These are phyloP conservation scores for Kluyveromyces dobzhanskii DNA, from an alignment of 805 yeast genomes.

Conservation along the genomic window DNA sequence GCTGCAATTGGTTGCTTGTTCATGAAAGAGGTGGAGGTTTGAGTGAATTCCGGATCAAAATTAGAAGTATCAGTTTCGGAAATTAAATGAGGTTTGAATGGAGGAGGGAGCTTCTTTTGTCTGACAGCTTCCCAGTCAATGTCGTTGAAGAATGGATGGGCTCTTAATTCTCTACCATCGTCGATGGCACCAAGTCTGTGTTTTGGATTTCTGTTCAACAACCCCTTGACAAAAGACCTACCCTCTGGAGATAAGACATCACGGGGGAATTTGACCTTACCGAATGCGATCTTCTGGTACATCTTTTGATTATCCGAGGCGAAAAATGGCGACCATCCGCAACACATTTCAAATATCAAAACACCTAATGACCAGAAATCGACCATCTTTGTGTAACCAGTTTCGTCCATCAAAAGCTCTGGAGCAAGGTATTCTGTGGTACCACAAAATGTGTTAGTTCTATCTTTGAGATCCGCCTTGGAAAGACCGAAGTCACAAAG, in stretches of 20 bases:
- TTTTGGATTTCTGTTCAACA: constrained; percentile 89
- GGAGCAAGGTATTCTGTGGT: constrained; percentile 98
- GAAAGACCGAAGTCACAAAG: constrained; percentile 95
- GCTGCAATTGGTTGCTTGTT: constrained; percentile 48
- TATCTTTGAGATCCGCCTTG: constrained; percentile 81
- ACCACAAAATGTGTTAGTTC: constrained; percentile 96
- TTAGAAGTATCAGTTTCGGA: constrained; percentile 93
- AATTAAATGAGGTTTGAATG: constrained; percentile 87
- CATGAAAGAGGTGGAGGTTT: constrained; percentile 77
- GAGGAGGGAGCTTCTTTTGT: constrained; percentile 85
- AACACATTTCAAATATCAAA: constrained; percentile 95
- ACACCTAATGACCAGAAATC: constrained; percentile 99
- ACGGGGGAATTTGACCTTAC: constrained; percentile 94
- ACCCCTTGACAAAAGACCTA: constrained; percentile 89
- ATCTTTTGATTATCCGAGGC: constrained; percentile 97
- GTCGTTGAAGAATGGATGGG: constrained; percentile 86
- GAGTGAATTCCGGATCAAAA: constrained; percentile 96
- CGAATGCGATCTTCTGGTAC: constrained; percentile 98
- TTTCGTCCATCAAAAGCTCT: constrained; percentile 88
- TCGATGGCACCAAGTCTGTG: constrained; percentile 87
- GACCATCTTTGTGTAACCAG: constrained; percentile 97
- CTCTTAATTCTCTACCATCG: constrained; percentile 88
- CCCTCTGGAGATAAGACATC: constrained; percentile 92
- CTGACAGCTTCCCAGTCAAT: constrained; percentile 80
- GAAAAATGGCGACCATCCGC: constrained; percentile 99